A percentile compares a stretch with the other conserved stretches of the same genome.
These are phyloP conservation scores for Epichloe sibirici DNA, from an alignment of 2,329 filamentous ascomycete genomes.

Conservation along the genomic window DNA sequence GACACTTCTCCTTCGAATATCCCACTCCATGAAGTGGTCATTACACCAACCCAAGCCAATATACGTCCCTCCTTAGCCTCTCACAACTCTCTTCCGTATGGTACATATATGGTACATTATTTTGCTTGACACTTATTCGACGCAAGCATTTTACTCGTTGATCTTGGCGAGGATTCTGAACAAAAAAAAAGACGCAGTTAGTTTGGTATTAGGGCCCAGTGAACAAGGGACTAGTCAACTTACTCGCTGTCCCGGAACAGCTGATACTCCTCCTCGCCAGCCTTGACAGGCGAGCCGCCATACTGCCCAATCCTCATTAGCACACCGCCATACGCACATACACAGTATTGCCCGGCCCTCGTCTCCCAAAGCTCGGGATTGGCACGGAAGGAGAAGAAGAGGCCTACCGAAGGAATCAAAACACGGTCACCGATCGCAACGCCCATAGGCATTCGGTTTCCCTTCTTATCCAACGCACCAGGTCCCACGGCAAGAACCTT, in stretches of 20 bases:
- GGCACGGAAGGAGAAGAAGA: background rate
- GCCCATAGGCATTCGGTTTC: slow-evolving; percentile 75
- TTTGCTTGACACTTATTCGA: background rate
- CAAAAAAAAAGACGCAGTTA: background rate
- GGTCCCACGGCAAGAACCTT: slow-evolving; percentile 93
- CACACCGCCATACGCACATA: background rate
- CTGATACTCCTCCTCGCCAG: slow-evolving; percentile 91
- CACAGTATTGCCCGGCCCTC: too few species aligned
- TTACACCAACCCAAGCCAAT: background rate
- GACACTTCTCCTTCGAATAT: slow-evolving; percentile 7
- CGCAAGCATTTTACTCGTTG: slow-evolving; percentile 57
- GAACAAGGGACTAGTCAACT: slow-evolving; percentile 28
- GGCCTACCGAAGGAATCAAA: slow-evolving; percentile 79
- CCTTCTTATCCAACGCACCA: slow-evolving; percentile 75
- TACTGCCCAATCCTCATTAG: slow-evolving; percentile 40
- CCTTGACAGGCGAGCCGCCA: slow-evolving; percentile 89
- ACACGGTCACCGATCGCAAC: slow-evolving; percentile 81
- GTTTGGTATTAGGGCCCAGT: background rate
- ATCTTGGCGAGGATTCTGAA: slow-evolving; percentile 95
- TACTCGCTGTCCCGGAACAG: slow-evolving; percentile 98
- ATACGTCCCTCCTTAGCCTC: background rate
- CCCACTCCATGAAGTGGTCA: slow-evolving; percentile 1
- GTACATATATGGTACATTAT: slow-evolving; percentile 25
- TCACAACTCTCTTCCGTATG: slow-evolving; percentile 14
- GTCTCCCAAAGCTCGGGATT: too few species aligned